phyloP scores from a whole-genome alignment of 1,284 basidiomycete species.

The Pseudozyma hubeiensis region DNA sequence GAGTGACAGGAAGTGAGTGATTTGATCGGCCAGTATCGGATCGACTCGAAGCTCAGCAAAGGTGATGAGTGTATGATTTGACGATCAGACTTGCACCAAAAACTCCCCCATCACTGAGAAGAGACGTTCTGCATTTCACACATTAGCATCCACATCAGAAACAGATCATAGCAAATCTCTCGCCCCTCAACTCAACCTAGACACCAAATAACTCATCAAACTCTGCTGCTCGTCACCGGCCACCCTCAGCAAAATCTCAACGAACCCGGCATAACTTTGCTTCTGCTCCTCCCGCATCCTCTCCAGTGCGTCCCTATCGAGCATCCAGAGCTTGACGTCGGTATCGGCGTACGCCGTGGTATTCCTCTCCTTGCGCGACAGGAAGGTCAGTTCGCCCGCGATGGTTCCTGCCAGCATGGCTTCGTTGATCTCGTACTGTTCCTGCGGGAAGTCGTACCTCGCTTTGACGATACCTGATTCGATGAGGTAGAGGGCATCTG shows the following conservation, averaged over 20 bases:
- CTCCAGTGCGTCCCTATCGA: slow-evolving; percentile 43
- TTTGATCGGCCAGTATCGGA: too few species aligned
- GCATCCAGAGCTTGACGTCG: slow-evolving; percentile 61
- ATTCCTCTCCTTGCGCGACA: slow-evolving; percentile 58
- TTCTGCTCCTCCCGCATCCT: slow-evolving; percentile 41
- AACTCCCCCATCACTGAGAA: too few species aligned
- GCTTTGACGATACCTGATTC: slow-evolving; percentile 66
- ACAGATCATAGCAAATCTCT: not conserved
- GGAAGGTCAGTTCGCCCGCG: slow-evolving; percentile 65
- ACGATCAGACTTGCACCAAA: too few species aligned
- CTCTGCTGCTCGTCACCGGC: slow-evolving; percentile 65
- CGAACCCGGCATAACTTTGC: slow-evolving; percentile 41
- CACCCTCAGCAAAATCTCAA: slow-evolving; percentile 59
- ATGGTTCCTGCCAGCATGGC: slow-evolving; percentile 68
- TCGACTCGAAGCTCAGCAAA: too few species aligned
- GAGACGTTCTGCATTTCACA: too few species aligned
- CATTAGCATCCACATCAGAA: not conserved
- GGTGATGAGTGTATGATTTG: too few species aligned
- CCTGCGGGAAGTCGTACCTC: slow-evolving; percentile 64
- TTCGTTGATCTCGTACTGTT: slow-evolving; percentile 67
- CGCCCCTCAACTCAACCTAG: slow-evolving; percentile 49
- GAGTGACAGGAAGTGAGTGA: too few species aligned
- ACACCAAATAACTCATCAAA: slow-evolving; percentile 66
- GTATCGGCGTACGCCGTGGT: slow-evolving; percentile 63
- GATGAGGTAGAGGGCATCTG: slow-evolving; percentile 72